Percentiles rank a stretch among this genome's conserved stretches.
These are phyloP conservation scores for Coemansia reversa DNA, from an alignment of 192 early-diverging fungal genomes.

Conservation along the genomic window DNA sequence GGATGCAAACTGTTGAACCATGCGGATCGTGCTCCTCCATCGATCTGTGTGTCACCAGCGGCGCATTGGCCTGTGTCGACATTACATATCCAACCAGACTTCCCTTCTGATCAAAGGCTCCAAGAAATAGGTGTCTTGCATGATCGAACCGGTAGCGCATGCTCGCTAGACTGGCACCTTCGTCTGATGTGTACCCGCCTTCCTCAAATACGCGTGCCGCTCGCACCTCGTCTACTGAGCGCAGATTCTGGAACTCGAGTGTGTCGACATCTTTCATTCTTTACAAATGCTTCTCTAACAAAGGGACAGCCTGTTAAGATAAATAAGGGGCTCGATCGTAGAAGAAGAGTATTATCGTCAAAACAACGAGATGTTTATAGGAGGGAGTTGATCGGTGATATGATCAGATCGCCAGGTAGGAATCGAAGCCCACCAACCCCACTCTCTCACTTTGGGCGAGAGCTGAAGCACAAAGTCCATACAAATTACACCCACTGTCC, in stretches of 20 bases:
- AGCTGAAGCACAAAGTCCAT: too few species aligned
- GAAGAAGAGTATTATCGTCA: too few species aligned
- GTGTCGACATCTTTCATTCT: not conserved
- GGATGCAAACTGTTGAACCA: slow-evolving; percentile 65
- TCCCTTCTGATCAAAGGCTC: slow-evolving; percentile 21
- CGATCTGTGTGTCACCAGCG: slow-evolving; percentile 61
- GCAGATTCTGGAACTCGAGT: slow-evolving; percentile 17
- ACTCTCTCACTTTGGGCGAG: too few species aligned
- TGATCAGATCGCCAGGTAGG: too few species aligned
- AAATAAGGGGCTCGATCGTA: too few species aligned
- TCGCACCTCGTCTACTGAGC: slow-evolving; percentile 17
- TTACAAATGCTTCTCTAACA: not conserved
- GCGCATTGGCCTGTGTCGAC: slow-evolving; percentile 51
- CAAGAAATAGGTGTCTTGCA: slow-evolving; percentile 43
- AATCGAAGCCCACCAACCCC: too few species aligned
- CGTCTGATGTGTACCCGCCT: slow-evolving; percentile 27
- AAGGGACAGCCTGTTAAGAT: not conserved
- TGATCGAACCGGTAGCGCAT: slow-evolving; percentile 34
- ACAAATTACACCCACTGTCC: too few species aligned
- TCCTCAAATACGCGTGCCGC: slow-evolving; percentile 22
- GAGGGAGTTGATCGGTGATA: too few species aligned
- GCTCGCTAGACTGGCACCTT: slow-evolving; percentile 34
- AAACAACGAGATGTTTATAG: too few species aligned
- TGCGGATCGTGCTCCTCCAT: slow-evolving; percentile 63
- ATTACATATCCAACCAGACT: slow-evolving; percentile 61